These are phyloP conservation scores for Xylaria sp. DNA, from an alignment of 2,329 filamentous ascomycete species.

Conservation along the genomic window DNA sequence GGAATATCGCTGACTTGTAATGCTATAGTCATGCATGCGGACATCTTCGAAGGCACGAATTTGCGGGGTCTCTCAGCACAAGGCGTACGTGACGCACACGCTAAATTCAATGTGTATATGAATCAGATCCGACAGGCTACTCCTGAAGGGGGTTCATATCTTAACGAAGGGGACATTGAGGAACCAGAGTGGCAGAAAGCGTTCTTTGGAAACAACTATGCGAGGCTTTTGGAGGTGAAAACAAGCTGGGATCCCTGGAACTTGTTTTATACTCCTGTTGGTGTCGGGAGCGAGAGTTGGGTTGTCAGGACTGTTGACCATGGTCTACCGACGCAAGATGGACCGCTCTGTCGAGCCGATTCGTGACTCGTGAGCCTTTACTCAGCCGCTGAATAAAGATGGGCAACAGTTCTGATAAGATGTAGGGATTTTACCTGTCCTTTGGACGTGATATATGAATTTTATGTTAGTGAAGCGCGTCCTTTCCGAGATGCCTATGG, in stretches of 20 bases:
- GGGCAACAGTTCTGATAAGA: not conserved
- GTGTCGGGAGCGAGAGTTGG: constrained; percentile 64
- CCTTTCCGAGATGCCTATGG: not conserved
- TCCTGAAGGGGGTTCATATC: constrained; percentile 57
- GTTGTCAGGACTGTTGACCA: constrained; percentile 44
- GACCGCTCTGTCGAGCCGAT: constrained; percentile 50
- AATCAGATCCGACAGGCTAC: constrained; percentile 48
- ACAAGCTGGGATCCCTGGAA: constrained; percentile 57
- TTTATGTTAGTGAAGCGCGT: not conserved
- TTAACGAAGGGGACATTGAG: constrained; percentile 63
- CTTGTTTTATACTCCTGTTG: constrained; percentile 60
- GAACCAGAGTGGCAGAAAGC: constrained; percentile 57
- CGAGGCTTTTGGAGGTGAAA: constrained; percentile 57
- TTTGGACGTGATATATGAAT: not conserved
- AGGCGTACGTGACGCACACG: constrained; percentile 40
- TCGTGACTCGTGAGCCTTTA: constrained; percentile 12
- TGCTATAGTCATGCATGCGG: constrained; percentile 47
- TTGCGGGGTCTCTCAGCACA: constrained; percentile 39
- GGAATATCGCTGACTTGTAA: constrained; percentile 5
- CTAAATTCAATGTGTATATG: constrained; percentile 41
- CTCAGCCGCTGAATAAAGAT: not conserved
- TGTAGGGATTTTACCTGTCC: not conserved
- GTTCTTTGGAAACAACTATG: constrained; percentile 61
- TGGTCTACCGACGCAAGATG: constrained; percentile 49
- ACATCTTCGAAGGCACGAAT: constrained; percentile 43